Evolutionary conservation across 805 yeast genomes (phyloP), one percentile per base, ranked within the genome.

Genomic region (Teunomyces panamensis): DNA sequence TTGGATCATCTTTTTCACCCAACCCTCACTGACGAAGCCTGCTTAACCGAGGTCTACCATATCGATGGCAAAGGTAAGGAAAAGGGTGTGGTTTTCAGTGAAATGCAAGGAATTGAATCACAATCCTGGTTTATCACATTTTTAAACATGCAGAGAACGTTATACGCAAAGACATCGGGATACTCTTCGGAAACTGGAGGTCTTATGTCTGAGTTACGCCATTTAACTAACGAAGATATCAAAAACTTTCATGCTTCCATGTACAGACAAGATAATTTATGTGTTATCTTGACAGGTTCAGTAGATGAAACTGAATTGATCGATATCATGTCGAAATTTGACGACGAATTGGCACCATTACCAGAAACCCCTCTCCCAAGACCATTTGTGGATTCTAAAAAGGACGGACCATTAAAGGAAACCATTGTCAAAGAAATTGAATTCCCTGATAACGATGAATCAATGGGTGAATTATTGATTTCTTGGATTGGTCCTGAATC

Each of bases 111-210:
- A 26, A 83, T 87, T 48, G 96, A 90, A 64, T 81, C 81, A 57
- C 87, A 85, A 52, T 78, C 91, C 11, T 83, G 84, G 80, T 86
- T 85, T 53, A 68, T 84, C 9, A 62, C 85, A 2, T 79, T 75
- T 55, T 70, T 87, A 52, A 81, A 80, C 45, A 68, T 82, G 51
- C 87, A 83, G 59, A 77, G 83, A 57, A 58, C 78, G 0, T 57
- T 87, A 56, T 86, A 77, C 52, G 66, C 71, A 13, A 62, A 72
- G 9, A 72, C 74, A 0, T 85, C 92, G 17, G 98, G 97, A 2
- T 94, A 92, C 63, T 80, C 90, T 9, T 83, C 94, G 7, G 97
- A 94, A 62, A 92, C 98, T 7, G 99, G 99, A 45, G 99, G 99
- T 0, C 68, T 89, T 42, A 81, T 89, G 65, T 75, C 78, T 27